A percentile compares a stretch with the other conserved stretches of the same genome.
These are phyloP conservation scores for Boletus sp. DNA, from an alignment of 768 basidiomycete genomes.

Conservation along the genomic window DNA sequence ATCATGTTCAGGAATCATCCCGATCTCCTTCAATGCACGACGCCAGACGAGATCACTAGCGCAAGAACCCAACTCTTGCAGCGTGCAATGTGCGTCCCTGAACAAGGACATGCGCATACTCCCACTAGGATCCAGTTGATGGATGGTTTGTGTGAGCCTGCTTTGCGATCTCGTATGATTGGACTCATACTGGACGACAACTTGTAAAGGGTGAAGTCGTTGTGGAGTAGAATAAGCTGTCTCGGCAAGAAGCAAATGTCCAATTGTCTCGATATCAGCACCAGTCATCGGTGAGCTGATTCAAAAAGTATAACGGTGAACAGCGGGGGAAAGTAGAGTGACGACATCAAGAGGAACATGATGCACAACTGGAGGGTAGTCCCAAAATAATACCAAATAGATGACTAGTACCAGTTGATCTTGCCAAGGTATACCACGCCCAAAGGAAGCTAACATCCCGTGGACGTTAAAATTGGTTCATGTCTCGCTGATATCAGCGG, in stretches of 20 bases:
- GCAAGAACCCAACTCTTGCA: constrained; percentile 59
- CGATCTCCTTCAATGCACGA: constrained; percentile 41
- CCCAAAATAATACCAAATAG: too few relatives aligned
- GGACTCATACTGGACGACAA: constrained; percentile 53
- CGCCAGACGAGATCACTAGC: constrained; percentile 73
- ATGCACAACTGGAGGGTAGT: too few relatives aligned
- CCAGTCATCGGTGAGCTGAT: constrained; percentile 29
- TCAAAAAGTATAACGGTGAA: too few relatives aligned
- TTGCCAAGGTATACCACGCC: too few relatives aligned
- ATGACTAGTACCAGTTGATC: too few relatives aligned
- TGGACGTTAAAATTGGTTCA: too few relatives aligned
- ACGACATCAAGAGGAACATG: too few relatives aligned
- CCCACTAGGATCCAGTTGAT: constrained; percentile 41
- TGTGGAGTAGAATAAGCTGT: constrained; percentile 36
- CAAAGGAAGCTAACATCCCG: too few relatives aligned
- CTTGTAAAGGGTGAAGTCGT: constrained; percentile 43
- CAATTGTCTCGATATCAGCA: constrained; percentile 36
- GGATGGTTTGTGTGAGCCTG: constrained; percentile 46
- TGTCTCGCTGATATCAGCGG: too few relatives aligned
- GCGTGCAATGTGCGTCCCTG: constrained; percentile 42
- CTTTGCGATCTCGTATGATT: constrained; percentile 35
- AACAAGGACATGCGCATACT: constrained; percentile 41
- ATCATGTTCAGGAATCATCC: constrained; percentile 32
- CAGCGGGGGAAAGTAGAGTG: too few relatives aligned
- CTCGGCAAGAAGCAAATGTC: constrained; percentile 38